Base-by-base conservation (phyloP, 2,329 filamentous ascomycete species). In the Fonsecaea multimorphosa region DNA sequence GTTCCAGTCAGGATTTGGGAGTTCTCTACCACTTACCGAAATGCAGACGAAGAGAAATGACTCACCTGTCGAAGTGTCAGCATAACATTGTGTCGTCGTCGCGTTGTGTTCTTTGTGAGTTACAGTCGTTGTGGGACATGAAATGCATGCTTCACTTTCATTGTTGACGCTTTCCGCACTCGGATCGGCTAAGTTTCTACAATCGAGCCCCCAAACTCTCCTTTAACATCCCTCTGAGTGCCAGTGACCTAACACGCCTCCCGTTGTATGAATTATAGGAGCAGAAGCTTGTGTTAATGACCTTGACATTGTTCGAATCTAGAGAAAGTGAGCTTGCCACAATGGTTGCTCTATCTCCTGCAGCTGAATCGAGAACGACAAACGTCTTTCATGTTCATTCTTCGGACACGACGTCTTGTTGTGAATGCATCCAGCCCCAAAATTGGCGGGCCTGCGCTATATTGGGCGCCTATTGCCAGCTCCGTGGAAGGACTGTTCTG, bases 31-130 rank as follows among this genome's bases (percentile, higher is more conserved):
- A 57, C 58, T 53, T 60, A 60, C 58, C 58, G 22, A 8, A 29
- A 36, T 2, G 32, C 9, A n/a, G 12, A 29, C n/a, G 44, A 40
- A 11, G 9, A 32, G 5, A 31, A 34, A 19, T n/a, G 8, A 60
- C 58, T 60, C 49, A 60, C 58, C 58, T 60, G 19, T n/a, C 7
- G 31, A 53, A 34, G 19, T 38, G 46, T 60, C 36, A 60, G 58
- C 58, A 24, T 51, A 24, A 40, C 58, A 60, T 60, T 24, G 19
- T 49, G n/a, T 24, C 29, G 58, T 38, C 46, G 40, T 51, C 31
- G 11, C 22, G 58, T 38, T 29, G 40, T 60, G 58, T 19, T 44
- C n/a, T 44, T 44, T 44, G 22, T 32, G 40, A 19, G 14, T 19
- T 36, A 19, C 29, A 29, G 44, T 32, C 16, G 52, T 54, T 12